Base-by-base conservation (phyloP, 2,329 filamentous ascomycete species). In the Apiospora aurea region DNA sequence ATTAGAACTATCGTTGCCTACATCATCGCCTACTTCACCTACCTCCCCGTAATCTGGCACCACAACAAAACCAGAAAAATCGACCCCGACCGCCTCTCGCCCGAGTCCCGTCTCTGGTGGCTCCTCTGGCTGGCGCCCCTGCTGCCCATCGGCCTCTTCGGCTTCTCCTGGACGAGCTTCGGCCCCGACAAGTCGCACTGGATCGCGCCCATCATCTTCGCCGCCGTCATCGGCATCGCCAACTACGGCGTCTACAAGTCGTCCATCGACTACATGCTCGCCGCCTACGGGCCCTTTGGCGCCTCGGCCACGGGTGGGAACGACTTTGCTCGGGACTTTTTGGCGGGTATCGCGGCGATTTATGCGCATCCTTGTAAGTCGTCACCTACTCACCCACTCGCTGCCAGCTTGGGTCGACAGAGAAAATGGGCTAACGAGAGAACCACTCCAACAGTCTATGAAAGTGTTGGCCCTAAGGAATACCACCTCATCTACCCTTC, bases 261-360 rank as follows among this genome's bases (percentile, higher is more conserved):
- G 7, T 91, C 89, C 3, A 91, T 92, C 75, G 90, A 92, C 77
- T 92, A 92, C 79, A 90, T 91, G 87, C 89, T 71, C 29, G 90
- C 88, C 70, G 89, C 90, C 4, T 93, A 93, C 76, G 91, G 90
- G 0, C 87, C 87, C 0, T 92, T 90, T 79, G 88, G 90, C 0
- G 90, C 90, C 11, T 91, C 89, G 0, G 91, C 91, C 1, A 92
- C 90, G 0, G 91, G 90, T 51, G 90, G 90, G 16, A 92, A 92
- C 75, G 91, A 89, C 21, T 92, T 91, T 79, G 86, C 89, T 34
- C 85, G 91, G 74, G 90, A 92, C 76, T 88, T 92, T 78, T 81
- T 92, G 34, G 90, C 90, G n/a, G 90, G 90, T 78, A 51, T 69
- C 47, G 68, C 68, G 18, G 68, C 68, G 49, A 47, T 69, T 4